Evolutionary conservation across 148 eudicot species (phyloP).

Genomic region (Spergularia marina): DNA sequence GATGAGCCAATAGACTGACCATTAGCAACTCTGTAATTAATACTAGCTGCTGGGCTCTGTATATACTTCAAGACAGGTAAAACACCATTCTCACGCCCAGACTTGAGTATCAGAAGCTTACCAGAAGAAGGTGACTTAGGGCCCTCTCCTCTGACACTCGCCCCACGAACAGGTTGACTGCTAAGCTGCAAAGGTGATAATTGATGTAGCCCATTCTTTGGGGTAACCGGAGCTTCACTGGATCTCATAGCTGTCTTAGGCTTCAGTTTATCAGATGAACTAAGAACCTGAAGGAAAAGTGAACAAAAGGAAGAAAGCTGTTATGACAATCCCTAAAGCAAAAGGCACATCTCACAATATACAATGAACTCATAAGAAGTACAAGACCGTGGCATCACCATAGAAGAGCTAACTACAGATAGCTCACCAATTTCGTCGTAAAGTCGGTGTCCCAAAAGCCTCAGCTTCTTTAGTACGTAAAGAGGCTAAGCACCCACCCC

Average conservation of each 20-base stretch:
- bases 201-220: slow-evolving; percentile 52
- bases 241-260: slow-evolving; percentile 48
- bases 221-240: slow-evolving; percentile 38
- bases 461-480: no score
- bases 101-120: slow-evolving; percentile 61
- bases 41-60: slow-evolving; percentile 31
- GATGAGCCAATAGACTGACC: slow-evolving; percentile 38
- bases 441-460: no score
- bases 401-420: no score
- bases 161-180: slow-evolving; percentile 44
- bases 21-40: slow-evolving; percentile 32
- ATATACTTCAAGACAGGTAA: slow-evolving; percentile 41
- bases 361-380: no score
- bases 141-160: slow-evolving; percentile 42
- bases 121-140: slow-evolving; percentile 46
- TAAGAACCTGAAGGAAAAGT: slow-evolving; percentile 37
- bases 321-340: no score
- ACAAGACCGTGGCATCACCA: no score
- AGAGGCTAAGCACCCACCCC: no score
- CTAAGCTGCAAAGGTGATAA: slow-evolving; percentile 46
- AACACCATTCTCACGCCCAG: slow-evolving; percentile 55
- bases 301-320: background rate
- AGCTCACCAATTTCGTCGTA: no score
- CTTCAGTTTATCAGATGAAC: slow-evolving; percentile 64
- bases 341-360: no score